Evolutionary conservation across 106 monocot genomes (phyloP), one percentile per base, ranked within the genome.

Genomic region (Acorus calamus): DNA sequence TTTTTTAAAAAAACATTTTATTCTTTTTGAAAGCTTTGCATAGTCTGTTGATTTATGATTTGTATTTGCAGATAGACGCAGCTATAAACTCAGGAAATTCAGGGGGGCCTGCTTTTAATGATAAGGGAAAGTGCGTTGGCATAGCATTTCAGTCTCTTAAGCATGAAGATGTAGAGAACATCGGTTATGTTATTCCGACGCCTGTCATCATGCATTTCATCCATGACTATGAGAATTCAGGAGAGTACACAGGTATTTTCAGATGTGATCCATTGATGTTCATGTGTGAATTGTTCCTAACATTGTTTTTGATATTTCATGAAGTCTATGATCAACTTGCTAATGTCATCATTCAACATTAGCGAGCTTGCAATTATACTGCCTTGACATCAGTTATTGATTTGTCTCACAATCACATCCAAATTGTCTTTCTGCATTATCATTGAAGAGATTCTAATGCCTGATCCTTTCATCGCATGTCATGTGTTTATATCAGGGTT

Each of bases 81-180:
- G 96, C 98, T 66, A 99, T 99, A 76, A 99, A 99, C 57, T 92
- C 98, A n/a, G 98, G 98, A 64, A 99, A 99, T 79, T 99, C 98
- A 57, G 98, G 98, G 57, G 98, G 98, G 2, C 98, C 98, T 68
- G 98, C 98, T 62, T 99, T 92, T 77, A 99, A 83, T 73, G 98
- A 99, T 61, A 88, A 79, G 69, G 98, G 98, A 42, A 85, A 88
- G 71, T 99, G 98, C 78, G 98, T 99, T 49, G 98, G 98, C 14
- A 99, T 98, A 77, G 98, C 98, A 64, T 99, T 99, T 80, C 98
- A 99, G 50, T 99, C 98, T 11, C 85, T 99, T 60, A 92, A 88
- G 56, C 85, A 92, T 71, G 98, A 92, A 79, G 98, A 92, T 86
- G 98, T 72, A 14, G 98, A 99, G 75, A 99, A 99, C 76, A 99